Evolutionary conservation across 306 rosid genomes (phyloP).

Genomic region (Sophora flavescens): DNA sequence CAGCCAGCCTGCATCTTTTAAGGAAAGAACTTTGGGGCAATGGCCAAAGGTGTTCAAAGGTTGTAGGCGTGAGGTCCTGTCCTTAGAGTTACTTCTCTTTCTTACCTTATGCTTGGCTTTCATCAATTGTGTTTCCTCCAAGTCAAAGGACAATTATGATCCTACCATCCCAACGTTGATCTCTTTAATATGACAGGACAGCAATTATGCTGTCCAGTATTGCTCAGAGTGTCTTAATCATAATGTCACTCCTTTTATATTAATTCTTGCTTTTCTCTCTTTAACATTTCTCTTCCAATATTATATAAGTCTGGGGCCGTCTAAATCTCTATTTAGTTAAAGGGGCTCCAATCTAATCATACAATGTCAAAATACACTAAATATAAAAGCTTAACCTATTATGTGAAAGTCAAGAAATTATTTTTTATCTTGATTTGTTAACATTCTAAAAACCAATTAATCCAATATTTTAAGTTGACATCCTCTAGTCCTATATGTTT

Average conservation of each 20-base stretch:
- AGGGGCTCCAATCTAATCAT: background rate
- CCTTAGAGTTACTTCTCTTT: conserved; percentile 28
- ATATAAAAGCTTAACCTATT: background rate
- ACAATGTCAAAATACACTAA: background rate
- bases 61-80: conserved; percentile 36
- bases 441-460: background rate
- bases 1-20: conserved; percentile 40
- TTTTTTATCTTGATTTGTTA: background rate
- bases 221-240: conserved; percentile 11
- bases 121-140: conserved; percentile 39
- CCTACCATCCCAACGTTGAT: conserved; percentile 52
- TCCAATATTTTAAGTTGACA: conserved; percentile 12
- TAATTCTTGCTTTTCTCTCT: conserved; percentile 30
- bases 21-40: conserved; percentile 40
- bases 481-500: background rate
- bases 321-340: background rate
- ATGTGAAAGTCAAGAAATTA: background rate
- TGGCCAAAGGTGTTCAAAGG: conserved; percentile 47
- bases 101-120: conserved; percentile 45
- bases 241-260: background rate
- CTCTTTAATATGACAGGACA: background rate
- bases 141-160: conserved; percentile 59
- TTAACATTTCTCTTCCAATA: background rate
- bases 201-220: conserved; percentile 46
- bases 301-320: conserved; percentile 3